phyloP scores from a whole-genome alignment of 305 asterid species.

The Fraxinus velutina region DNA sequence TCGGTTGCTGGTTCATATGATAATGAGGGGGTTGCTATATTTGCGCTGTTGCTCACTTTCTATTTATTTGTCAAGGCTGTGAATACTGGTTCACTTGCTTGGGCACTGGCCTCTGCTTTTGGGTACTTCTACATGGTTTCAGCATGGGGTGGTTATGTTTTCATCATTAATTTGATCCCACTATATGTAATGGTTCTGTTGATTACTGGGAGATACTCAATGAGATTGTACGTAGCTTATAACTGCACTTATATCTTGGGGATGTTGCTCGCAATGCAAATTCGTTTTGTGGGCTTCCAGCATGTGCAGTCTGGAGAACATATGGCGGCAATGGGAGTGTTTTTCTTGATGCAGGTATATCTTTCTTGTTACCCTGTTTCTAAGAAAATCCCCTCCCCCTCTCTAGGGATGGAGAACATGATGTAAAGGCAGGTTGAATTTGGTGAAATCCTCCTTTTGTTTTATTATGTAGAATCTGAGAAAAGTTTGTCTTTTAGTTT shows the following conservation, averaged over 20 bases:
- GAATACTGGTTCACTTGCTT: conserved; percentile 93
- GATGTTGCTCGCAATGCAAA: conserved; percentile 96
- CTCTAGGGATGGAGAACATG: background rate
- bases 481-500: conserved; percentile 8
- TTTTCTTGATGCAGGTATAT: conserved; percentile 94
- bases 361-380: background rate
- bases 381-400: background rate
- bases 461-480: conserved; percentile 8
- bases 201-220: conserved; percentile 88
- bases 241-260: conserved; percentile 92
- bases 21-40: conserved; percentile 96
- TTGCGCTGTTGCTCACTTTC: conserved; percentile 88
- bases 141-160: conserved; percentile 99
- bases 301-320: conserved; percentile 99
- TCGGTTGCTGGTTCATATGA: conserved; percentile 99
- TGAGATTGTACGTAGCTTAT: conserved; percentile 94
- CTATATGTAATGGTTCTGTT: conserved; percentile 84
- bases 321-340: conserved; percentile 99
- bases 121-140: conserved; percentile 99
- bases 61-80: conserved; percentile 97
- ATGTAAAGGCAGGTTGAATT: conserved; percentile 6
- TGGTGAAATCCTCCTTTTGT: background rate
- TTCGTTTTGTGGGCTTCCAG: conserved; percentile 96
- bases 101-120: conserved; percentile 94
- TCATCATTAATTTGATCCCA: conserved; percentile 91